These are phyloP conservation scores for Beauveria asiatica DNA, from an alignment of 2,329 filamentous ascomycete genomes.

Conservation along the genomic window DNA sequence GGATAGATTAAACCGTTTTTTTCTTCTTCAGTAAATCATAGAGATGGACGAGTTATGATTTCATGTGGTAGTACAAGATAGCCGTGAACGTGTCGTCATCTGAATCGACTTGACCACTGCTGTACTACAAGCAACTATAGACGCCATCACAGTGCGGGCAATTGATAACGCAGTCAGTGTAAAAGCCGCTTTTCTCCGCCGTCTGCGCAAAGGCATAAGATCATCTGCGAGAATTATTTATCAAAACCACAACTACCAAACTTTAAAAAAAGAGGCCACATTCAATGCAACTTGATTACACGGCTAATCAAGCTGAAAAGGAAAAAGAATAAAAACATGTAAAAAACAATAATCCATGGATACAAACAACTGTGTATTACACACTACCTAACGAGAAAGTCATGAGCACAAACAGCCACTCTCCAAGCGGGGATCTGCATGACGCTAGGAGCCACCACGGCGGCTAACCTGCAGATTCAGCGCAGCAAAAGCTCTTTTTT, in stretches of 20 bases:
- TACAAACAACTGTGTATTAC: too few species aligned
- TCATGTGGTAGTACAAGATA: background rate
- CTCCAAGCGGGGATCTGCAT: background rate
- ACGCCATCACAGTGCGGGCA: too few species aligned
- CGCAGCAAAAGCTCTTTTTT: background rate
- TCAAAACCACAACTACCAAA: background rate
- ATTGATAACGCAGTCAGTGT: too few species aligned
- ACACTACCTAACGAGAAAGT: too few species aligned
- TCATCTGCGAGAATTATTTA: background rate
- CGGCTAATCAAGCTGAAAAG: background rate
- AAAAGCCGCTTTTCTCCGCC: too few species aligned
- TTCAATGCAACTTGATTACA: background rate
- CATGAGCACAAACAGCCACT: background rate
- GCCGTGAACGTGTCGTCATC: too few species aligned
- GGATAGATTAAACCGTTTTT: too few species aligned
- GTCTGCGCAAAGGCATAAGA: background rate
- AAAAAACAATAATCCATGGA: background rate
- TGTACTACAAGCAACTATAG: too few species aligned
- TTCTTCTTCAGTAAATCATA: too few species aligned
- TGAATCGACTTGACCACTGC: too few species aligned
- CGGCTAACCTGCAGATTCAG: slow-evolving; percentile 3
- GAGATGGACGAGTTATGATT: background rate
- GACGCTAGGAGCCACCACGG: slow-evolving; percentile 2
- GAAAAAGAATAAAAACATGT: background rate
- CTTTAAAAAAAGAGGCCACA: background rate